Base-by-base conservation (phyloP, 2,329 filamentous ascomycete genomes). In the Seiridium cupressi region DNA sequence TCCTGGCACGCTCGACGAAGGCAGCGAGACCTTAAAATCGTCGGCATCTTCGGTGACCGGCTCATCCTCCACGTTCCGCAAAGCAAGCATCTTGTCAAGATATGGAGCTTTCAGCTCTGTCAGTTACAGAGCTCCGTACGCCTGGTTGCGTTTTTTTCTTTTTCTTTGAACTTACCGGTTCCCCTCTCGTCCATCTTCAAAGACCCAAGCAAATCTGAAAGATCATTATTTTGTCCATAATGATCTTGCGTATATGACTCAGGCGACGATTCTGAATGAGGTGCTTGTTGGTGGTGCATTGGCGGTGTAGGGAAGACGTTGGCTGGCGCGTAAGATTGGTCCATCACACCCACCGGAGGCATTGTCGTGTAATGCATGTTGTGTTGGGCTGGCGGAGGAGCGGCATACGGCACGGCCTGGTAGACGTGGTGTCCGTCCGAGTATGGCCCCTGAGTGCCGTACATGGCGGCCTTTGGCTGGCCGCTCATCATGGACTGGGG, bases 151-250 rank as follows among this genome's bases (percentile, higher is more conserved):
- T 51, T n/a, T 46, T 36, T 13, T 42, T 51, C 55, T 47, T 34
- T 38, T 32, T 44, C 44, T 70, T 58, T 55, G 62, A n/a, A 61
- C 86, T 75, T 81, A 95, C 91, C 93, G 72, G 93, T 90, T 62
- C 93, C 94, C 46, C 87, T 89, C 70, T 94, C 91, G 62, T 96
- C 90, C 68, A 98, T 92, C 69, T 91, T 93, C 11, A 98, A 81
- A 47, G 92, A 90, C 6, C 94, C 94, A 44, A 98, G 81, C 9
- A 95, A 86, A 69, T 96, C 91, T 10, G 89, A 87, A 3, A 97
- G 81, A 68, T 91, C 89, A 32, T 35, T 51, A 44, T 89, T 84
- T 58, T 90, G 85, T 36, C 85, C 87, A 61, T 90, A 90, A 44
- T 85, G 80, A 53, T 90, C 86, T 35, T 83, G 81, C 6, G 86